Base-by-base conservation (phyloP, 441 rosid genomes). In the Brassica balearica region DNA sequence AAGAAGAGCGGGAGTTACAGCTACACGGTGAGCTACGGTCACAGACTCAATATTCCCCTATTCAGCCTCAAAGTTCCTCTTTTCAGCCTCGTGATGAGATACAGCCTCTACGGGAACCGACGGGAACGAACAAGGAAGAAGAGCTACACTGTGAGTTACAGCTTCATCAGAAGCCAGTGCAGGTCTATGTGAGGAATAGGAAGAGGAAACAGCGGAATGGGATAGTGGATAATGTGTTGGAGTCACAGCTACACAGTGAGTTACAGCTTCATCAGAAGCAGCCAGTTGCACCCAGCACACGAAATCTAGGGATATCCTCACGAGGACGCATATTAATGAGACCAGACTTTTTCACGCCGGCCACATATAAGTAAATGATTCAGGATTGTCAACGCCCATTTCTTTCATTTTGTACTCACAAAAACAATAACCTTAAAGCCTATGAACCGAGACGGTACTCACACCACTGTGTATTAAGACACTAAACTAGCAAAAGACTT, bases 391-490 rank as follows among this genome's bases (percentile, higher is more conserved):
- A 41, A 41, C 12, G 48, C 38, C 38, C 38, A 32, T 41, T 41
- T 41, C 48, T 41, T 41, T 41, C 48, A 41, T 41, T 41, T 41
- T 8, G 12, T 41, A 41, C 2, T 41, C 12, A 72, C 38, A 71
- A 14, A 51, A n/a, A 51, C 7, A 51, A 51, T 36, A 38, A 64
- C 10, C 41, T 63, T 11, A 75, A 56, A 55, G 23, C 67, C 63
- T 53, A 53, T 72, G 55, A 68, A 72, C 11, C 46, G 19, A 17
- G 19, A 17, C 19, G 19, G 19, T 17, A 17, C 19, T 17, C 19
- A 17, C 19, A 17, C 19, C 19, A 17, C 19, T 17, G 19, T 17
- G 19, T 17, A 17, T 17, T 17, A 17, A 27, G 95, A 83, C 97
- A 25, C 4, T 27, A 27, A 27, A 27, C 32, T 27, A 27, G 34